phyloP scores from a whole-genome alignment of 257 asterid species.

The Apocynum venetum region DNA sequence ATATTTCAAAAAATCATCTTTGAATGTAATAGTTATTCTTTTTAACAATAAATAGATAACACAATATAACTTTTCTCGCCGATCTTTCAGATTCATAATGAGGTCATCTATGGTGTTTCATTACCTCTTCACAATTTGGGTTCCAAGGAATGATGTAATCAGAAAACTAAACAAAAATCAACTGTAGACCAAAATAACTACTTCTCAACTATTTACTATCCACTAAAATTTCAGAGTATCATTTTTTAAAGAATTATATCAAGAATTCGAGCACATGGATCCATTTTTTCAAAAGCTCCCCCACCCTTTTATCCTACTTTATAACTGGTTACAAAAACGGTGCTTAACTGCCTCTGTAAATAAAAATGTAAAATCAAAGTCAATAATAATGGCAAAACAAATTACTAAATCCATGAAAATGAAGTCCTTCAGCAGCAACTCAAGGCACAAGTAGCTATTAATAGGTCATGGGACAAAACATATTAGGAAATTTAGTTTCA shows the following conservation, averaged over 20 bases:
- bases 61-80: background rate
- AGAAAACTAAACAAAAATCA: background rate
- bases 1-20: background rate
- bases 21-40: background rate
- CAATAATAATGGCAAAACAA: background rate
- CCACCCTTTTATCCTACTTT: background rate
- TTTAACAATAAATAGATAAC: background rate
- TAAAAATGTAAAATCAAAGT: background rate
- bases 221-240: background rate
- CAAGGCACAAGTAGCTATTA: background rate
- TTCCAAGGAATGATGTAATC: background rate
- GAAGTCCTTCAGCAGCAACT: background rate
- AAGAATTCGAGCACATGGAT: background rate
- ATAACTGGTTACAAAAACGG: background rate
- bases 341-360: background rate
- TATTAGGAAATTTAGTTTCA: background rate
- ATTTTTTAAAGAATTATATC: background rate
- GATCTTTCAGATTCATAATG: background rate
- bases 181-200: background rate
- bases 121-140: background rate
- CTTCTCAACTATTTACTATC: background rate
- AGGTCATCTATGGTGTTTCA: background rate
- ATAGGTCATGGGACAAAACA: background rate
- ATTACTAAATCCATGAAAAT: background rate
- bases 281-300: background rate